Evolutionary conservation across 1,284 basidiomycete species (phyloP), one percentile per base, ranked within the genome.

Genomic region (Cerrena zonata): DNA sequence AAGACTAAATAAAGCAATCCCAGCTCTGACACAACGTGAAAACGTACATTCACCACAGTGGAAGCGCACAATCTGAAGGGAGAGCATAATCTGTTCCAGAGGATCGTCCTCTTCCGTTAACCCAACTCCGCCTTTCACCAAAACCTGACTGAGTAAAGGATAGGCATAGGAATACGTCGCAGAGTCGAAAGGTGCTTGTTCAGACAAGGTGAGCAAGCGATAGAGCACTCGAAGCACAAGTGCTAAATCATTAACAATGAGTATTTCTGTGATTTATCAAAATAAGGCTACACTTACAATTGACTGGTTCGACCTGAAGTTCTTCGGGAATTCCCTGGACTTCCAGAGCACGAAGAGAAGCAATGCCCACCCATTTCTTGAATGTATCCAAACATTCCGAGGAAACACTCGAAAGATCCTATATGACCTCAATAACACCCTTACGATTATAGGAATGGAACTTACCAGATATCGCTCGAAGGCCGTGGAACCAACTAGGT

Each of bases 191-290:
- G 91, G 83, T 0, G 79, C 71, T 61, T 91, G 86, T 58, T 95
- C 91, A 0, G 90, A 86, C 2, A 94, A 71, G 52, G 83, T 89
- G 26, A 90, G 84, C 1, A 99, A 66, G 26, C 91, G 84, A 65
- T 97, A 92, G 1, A 99, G 73, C 1, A 98, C 84, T 18, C 95
- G 89, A 39, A 90, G 75, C 25, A 94, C 78, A 23, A 97, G 75
- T 18, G 78, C 92, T 86, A 52, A 2, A 36, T 39, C 25, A 12
- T 7, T 24, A 34, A 23, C 15, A 25, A 18, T 12, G 44, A 45
- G 40, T 30, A 24, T 40, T 13, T 22, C n/a, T 40, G 46, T 40
- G 21, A 36, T 12, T 36, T 22, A 5, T 21, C 15, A 22, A 10
- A 18, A 19, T 25, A 38, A n/a, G 21, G n/a, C 4, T 41, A 51